These are phyloP conservation scores for Yarrowia sp. DNA, from an alignment of 805 yeast genomes.

Conservation along the genomic window DNA sequence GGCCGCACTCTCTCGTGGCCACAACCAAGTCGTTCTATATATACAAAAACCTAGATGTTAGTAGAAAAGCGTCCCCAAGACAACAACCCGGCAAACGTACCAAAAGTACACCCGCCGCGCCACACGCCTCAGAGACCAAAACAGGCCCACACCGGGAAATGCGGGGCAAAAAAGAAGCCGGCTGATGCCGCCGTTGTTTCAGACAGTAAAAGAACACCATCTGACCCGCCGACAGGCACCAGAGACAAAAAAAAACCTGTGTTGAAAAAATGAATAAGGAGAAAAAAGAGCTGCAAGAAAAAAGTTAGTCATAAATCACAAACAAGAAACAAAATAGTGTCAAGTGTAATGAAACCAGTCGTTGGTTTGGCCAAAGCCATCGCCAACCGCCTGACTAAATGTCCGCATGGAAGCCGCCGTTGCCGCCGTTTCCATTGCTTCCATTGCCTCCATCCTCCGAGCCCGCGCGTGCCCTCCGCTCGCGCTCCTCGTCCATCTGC, in stretches of 20 bases:
- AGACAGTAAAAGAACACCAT: background rate
- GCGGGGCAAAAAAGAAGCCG: background rate
- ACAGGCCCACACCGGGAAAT: background rate
- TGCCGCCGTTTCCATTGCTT: too few species aligned
- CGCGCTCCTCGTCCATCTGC: slow-evolving; percentile 35
- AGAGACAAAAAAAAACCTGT: background rate
- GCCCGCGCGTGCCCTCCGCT: background rate
- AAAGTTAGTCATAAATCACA: slow-evolving; percentile 2
- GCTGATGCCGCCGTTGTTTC: background rate
- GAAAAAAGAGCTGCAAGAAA: background rate
- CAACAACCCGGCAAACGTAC: too few species aligned
- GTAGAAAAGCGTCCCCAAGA: background rate
- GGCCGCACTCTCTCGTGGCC: background rate
- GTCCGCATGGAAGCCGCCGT: too few species aligned
- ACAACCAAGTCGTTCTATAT: background rate
- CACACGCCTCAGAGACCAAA: background rate
- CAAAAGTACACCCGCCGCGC: background rate
- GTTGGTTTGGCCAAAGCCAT: too few species aligned
- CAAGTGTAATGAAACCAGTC: background rate
- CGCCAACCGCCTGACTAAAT: too few species aligned
- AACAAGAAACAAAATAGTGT: background rate
- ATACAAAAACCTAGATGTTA: slow-evolving; percentile 15
- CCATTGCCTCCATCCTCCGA: background rate
- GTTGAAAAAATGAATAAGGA: background rate
- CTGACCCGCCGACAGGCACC: background rate